Conservation (phyloP, 768 basidiomycete species). For the Mycena leptocephala region DNA sequence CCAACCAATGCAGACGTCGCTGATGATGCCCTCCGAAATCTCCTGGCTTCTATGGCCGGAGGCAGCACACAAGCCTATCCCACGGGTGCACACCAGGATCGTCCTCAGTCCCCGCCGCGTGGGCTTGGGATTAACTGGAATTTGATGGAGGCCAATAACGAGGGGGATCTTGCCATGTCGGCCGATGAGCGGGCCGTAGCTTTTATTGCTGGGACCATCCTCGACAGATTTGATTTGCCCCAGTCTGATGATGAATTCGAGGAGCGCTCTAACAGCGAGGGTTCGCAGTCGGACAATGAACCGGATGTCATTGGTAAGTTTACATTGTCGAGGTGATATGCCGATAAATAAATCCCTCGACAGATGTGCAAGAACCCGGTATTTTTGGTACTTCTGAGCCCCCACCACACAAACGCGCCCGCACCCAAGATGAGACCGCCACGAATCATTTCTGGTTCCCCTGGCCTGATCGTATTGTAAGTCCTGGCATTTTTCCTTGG, state of each 20-base stretch:
- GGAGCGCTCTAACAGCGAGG: background rate
- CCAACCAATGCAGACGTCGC: background rate
- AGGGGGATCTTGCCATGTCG: background rate
- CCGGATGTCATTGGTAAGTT: background rate
- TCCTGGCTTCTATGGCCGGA: background rate
- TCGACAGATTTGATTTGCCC: background rate
- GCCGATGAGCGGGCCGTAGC: background rate
- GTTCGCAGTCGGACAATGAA: background rate
- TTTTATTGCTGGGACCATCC: background rate
- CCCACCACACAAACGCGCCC: background rate
- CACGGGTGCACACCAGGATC: background rate
- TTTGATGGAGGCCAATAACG: background rate
- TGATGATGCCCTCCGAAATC: background rate
- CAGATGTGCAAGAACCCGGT: background rate
- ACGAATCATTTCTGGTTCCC: background rate
- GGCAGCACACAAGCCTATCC: background rate
- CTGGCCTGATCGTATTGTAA: background rate
- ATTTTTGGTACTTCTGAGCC: background rate
- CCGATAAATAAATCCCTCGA: background rate
- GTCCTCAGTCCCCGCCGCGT: background rate
- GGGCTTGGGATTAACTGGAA: background rate
- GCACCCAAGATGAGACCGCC: background rate
- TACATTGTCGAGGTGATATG: background rate
- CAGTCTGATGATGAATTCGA: background rate
- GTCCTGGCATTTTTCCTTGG: background rate